Conservation (phyloP, 768 basidiomycete species). For the Trametes cubensis region DNA sequence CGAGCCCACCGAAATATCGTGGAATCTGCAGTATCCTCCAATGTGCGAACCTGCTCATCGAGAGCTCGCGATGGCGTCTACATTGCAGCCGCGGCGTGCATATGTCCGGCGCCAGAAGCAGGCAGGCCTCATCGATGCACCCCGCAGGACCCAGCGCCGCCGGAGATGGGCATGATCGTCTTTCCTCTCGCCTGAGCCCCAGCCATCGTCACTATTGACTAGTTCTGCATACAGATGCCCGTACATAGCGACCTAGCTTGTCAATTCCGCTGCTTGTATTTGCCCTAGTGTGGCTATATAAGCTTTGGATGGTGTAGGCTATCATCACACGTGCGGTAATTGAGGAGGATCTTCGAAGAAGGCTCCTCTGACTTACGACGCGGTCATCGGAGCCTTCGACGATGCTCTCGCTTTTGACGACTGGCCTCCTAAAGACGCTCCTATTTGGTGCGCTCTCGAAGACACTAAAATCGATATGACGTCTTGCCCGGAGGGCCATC, state of each 20-base stretch:
- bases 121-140: background rate
- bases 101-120: slow-evolving; percentile 6
- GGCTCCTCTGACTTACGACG: too few relatives aligned
- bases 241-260: slow-evolving; percentile 5
- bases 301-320: background rate
- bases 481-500: too few relatives aligned
- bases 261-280: background rate
- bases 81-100: slow-evolving; percentile 11
- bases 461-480: too few relatives aligned
- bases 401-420: too few relatives aligned
- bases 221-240: background rate
- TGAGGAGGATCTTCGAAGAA: too few relatives aligned
- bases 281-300: background rate
- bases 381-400: too few relatives aligned
- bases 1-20: slow-evolving; percentile 1
- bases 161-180: background rate
- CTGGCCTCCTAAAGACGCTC: too few relatives aligned
- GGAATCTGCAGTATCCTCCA: slow-evolving; percentile 19
- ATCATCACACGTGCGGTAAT: slow-evolving; percentile 25
- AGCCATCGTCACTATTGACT: background rate
- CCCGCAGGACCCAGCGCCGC: background rate
- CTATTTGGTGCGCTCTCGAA: too few relatives aligned
- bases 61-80: slow-evolving; percentile 20
- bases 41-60: slow-evolving; percentile 29
- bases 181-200: background rate